Evolutionary conservation across 2,329 filamentous ascomycete species (phyloP).

Genomic region (Fusarium udum): DNA sequence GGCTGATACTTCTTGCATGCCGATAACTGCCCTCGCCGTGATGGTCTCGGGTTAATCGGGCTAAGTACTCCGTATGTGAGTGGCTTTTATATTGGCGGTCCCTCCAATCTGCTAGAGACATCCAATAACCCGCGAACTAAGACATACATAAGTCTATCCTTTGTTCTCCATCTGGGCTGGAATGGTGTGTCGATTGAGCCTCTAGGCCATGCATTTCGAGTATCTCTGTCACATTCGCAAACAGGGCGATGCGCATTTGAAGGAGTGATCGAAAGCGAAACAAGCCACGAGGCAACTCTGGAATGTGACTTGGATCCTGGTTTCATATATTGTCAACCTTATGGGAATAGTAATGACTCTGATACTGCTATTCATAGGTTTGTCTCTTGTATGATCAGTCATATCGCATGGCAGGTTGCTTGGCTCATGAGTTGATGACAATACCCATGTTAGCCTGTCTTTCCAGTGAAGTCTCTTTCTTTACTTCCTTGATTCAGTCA

Average conservation of each 20-base stretch:
- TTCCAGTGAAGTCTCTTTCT: neutral
- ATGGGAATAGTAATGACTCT: neutral
- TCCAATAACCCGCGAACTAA: slow-evolving; percentile 13
- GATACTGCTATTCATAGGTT: neutral
- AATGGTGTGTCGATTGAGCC: neutral
- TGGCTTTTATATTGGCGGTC: neutral
- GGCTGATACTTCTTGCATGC: slow-evolving; percentile 10
- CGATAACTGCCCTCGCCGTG: neutral
- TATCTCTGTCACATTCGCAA: neutral
- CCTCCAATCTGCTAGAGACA: slow-evolving; percentile 2
- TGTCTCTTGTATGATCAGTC: neutral
- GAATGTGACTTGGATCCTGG: slow-evolving; percentile 6
- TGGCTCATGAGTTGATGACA: neutral
- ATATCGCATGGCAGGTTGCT: neutral
- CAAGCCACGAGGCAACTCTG: slow-evolving; percentile 4
- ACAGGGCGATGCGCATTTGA: neutral
- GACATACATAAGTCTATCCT: slow-evolving; percentile 9
- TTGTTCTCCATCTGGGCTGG: slow-evolving; percentile 15
- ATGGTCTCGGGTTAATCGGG: neutral
- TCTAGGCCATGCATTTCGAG: neutral
- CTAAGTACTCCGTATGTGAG: neutral
- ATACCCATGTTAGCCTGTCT: neutral
- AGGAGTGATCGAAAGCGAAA: neutral
- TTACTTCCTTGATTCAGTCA: neutral
- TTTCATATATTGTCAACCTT: neutral